phyloP scores from a whole-genome alignment of 2,329 filamentous ascomycete genomes.

The Huntiella abstrusa region DNA sequence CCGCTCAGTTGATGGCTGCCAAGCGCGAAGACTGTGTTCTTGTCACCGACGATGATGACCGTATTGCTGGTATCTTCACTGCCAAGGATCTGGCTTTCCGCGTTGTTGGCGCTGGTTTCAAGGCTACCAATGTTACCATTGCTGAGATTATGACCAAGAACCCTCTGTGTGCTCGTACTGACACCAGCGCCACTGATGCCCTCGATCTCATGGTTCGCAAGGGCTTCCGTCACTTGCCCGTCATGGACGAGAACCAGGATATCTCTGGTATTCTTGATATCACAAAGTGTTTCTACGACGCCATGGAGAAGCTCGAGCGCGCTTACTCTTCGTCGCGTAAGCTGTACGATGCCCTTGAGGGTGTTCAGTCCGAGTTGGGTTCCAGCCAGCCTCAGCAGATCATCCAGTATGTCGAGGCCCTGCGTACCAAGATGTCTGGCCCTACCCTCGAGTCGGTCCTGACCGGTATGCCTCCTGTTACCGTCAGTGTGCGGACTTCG shows the following conservation, averaged over 20 bases:
- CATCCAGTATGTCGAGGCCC: constrained; percentile 94
- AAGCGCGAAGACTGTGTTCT: constrained; percentile 97
- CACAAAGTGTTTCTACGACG: constrained; percentile 98
- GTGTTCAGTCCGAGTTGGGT: constrained; percentile 90
- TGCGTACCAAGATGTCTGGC: constrained; percentile 92
- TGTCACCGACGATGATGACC: constrained; percentile 92
- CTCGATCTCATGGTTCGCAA: constrained; percentile 96
- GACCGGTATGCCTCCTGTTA: constrained; percentile 78
- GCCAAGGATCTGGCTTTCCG: constrained; percentile 97
- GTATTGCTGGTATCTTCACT: constrained; percentile 96
- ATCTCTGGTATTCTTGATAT: constrained; percentile 97
- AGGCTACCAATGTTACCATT: constrained; percentile 78
- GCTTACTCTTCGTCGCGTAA: constrained; percentile 97
- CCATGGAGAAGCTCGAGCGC: constrained; percentile 97
- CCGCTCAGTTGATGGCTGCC: constrained; percentile 94
- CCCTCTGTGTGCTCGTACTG: constrained; percentile 86
- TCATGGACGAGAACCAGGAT: constrained; percentile 99
- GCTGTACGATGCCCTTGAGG: constrained; percentile 90
- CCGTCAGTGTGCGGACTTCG: constrained; percentile 86
- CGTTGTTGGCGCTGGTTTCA: constrained; percentile 78
- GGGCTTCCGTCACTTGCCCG: constrained; percentile 89
- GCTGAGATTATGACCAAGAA: constrained; percentile 99
- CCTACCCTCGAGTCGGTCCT: constrained; percentile 89
- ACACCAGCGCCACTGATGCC: constrained; percentile 94
- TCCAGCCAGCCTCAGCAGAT: constrained; percentile 95